Evolutionary conservation across 129 eudicot genomes (phyloP), one percentile per base, ranked within the genome.

Genomic region (Arctium minus): DNA sequence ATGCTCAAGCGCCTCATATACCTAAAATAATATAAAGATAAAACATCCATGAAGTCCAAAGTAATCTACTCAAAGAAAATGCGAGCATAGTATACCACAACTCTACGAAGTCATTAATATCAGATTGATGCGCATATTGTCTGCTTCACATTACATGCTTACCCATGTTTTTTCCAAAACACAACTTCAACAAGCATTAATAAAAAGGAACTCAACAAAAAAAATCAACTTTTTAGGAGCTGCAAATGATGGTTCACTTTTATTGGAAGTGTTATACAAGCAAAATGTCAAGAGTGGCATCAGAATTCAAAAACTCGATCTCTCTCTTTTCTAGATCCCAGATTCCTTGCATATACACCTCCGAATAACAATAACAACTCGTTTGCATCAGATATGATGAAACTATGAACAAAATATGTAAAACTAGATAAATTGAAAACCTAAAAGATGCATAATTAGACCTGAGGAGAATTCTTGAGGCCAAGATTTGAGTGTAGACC

Each of bases 1-100:
- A 86, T 96, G 99, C 88, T 96, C 99, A 79, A 96, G 92, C n/a
- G 98, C 89, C 88, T 96, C 97, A n/a, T 92, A 96, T 75, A 96
- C 98, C 99, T 96, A 32, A 80, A 9, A 32, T 18, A 33, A 33
- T n/a, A 17, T 42, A 15, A 76, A 68, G 33, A 62, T 2, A 38
- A 4, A 29, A 73, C 32, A 12, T 72, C 32, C 18, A 12, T 30
- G 31, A 72, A 17, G 37, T 4, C 32, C 17, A 75, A 3, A 12
- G 36, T 75, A 48, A 15, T 2, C 37, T 75, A 42, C 69, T 5
- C 29, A 50, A 29, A 11, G 17, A 31, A 75, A 48, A 75, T 29
- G 67, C 27, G 10, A 30, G 8, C 69, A 31, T 64, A 18, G 4
- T 6, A 65, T 22, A 27, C 70, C 33, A 27, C 32, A 27, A 65